phyloP scores from a whole-genome alignment of 176 grass and related monocot species.

The Triticum timopheevii region DNA sequence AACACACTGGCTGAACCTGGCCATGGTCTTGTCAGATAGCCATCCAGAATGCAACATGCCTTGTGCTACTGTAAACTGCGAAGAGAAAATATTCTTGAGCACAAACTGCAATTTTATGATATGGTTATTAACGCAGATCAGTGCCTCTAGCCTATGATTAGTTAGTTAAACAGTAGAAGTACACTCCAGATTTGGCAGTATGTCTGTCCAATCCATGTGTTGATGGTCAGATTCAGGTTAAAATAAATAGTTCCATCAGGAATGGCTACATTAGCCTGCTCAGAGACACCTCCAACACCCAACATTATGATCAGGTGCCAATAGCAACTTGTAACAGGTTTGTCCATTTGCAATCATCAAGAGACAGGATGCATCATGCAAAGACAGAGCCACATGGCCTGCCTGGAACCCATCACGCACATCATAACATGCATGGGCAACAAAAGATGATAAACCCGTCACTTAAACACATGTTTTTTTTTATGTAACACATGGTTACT shows the following conservation, averaged over 20 bases:
- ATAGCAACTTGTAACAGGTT: constrained; percentile 14
- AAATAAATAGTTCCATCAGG: neutral
- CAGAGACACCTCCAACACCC: neutral
- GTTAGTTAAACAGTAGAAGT: neutral
- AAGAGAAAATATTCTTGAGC: neutral
- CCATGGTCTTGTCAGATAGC: neutral
- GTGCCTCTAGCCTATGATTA: neutral
- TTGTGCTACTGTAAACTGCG: neutral
- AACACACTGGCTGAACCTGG: neutral
- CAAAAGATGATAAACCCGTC: neutral
- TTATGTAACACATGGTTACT: neutral
- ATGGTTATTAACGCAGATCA: neutral
- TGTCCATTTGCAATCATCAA: constrained; percentile 31
- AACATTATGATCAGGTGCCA: constrained; percentile 4
- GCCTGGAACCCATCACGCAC: neutral
- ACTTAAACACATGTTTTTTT: neutral
- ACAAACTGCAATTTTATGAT: neutral
- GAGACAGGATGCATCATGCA: constrained; percentile 16
- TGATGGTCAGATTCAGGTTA: neutral
- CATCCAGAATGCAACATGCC: neutral
- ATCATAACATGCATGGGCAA: neutral
- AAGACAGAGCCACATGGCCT: constrained; percentile 24
- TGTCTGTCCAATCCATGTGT: neutral
- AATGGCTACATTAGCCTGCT: constrained; percentile 27
- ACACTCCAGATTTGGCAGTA: neutral